These are phyloP conservation scores for Camelina neglecta DNA, from an alignment of 345 rosid species.

Conservation along the genomic window DNA sequence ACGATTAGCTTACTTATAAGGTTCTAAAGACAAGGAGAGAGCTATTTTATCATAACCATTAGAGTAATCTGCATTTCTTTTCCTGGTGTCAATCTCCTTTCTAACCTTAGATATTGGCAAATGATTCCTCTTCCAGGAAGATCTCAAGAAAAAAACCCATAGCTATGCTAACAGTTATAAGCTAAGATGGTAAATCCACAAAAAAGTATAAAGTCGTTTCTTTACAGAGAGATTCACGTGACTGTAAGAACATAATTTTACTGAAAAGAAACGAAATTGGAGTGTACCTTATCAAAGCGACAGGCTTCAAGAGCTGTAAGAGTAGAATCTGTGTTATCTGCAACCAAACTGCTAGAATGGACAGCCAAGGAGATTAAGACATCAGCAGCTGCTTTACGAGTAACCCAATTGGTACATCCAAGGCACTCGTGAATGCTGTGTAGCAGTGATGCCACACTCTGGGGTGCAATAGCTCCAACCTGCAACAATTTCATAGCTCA, in stretches of 20 bases:
- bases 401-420: slow-evolving; percentile 87
- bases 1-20: not conserved
- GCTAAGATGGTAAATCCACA: not conserved
- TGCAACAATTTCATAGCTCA: slow-evolving; percentile 42
- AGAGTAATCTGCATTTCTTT: slow-evolving; percentile 1
- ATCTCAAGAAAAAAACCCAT: not conserved
- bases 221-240: slow-evolving; percentile 10
- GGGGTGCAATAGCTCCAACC: slow-evolving; percentile 93
- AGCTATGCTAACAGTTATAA: not conserved
- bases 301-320: slow-evolving; percentile 73
- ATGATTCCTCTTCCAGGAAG: slow-evolving; percentile 16
- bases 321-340: slow-evolving; percentile 70
- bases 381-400: slow-evolving; percentile 96
- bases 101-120: slow-evolving; percentile 17
- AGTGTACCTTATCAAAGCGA: slow-evolving; percentile 93
- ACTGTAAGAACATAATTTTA: not conserved
- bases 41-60: not conserved
- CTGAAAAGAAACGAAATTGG: not conserved
- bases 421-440: slow-evolving; percentile 87
- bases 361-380: slow-evolving; percentile 70
- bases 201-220: not conserved
- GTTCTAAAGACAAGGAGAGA: not conserved
- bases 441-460: slow-evolving; percentile 73
- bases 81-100: slow-evolving; percentile 1
- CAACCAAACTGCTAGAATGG: slow-evolving; percentile 74